Percentiles rank a stretch among this genome's conserved stretches.
These are phyloP conservation scores for Strobilomyces dryophilus DNA, from an alignment of 768 basidiomycete genomes.

Conservation along the genomic window DNA sequence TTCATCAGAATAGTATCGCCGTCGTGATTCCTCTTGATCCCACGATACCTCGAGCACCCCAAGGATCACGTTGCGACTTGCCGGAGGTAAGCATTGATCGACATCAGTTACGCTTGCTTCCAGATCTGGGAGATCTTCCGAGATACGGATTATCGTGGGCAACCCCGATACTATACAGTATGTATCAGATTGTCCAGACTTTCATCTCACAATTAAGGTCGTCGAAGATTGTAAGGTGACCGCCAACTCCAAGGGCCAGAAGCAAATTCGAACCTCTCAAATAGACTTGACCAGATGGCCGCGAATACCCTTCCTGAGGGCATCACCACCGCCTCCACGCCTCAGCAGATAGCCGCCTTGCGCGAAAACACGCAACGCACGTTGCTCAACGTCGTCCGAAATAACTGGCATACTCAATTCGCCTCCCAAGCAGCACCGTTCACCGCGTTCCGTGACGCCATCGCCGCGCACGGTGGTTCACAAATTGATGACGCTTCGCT, in stretches of 20 bases:
- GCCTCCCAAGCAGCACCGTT: slow-evolving; percentile 1
- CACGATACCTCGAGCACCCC: not conserved
- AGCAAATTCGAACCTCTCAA: too few relatives aligned
- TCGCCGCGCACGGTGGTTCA: not conserved
- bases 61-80: not conserved
- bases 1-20: slow-evolving; percentile 3
- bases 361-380: not conserved
- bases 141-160: too few relatives aligned
- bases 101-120: too few relatives aligned
- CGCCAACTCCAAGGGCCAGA: not conserved
- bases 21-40: not conserved
- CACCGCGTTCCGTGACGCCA: slow-evolving; percentile 6
- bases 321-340: not conserved
- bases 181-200: too few relatives aligned
- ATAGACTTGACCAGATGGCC: not conserved
- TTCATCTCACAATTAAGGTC: not conserved
- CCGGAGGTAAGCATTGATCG: not conserved
- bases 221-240: not conserved
- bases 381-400: slow-evolving; percentile 2
- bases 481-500: not conserved
- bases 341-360: not conserved
- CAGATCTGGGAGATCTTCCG: too few relatives aligned
- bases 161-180: too few relatives aligned
- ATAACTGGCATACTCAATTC: slow-evolving; percentile 7
- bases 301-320: not conserved